Evolutionary conservation across 2,329 filamentous ascomycete genomes (phyloP).

Genomic region (Sporothrix luriei): DNA sequence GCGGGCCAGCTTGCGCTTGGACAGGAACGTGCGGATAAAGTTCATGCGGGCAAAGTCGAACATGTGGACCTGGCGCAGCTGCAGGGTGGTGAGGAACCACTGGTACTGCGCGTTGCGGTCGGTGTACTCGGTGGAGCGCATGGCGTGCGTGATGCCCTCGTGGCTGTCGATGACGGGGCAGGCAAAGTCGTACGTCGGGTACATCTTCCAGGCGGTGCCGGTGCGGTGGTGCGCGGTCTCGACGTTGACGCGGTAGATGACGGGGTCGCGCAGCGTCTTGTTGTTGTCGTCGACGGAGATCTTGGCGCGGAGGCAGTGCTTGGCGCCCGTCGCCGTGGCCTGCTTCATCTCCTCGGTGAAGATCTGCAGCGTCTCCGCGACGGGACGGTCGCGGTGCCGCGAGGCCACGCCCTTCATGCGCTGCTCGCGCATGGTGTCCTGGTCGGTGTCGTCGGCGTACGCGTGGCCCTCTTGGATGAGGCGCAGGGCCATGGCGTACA

Average conservation of each 20-base stretch:
- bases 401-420: conserved; percentile 82
- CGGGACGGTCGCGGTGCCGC: conserved; percentile 72
- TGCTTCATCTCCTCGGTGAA: conserved; percentile 81
- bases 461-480: conserved; percentile 86
- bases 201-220: conserved; percentile 78
- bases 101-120: conserved; percentile 85
- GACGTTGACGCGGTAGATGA: conserved; percentile 84
- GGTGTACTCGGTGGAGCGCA: conserved; percentile 80
- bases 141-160: conserved; percentile 80
- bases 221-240: conserved; percentile 73
- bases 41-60: conserved; percentile 86
- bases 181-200: conserved; percentile 85
- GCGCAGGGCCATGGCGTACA: conserved; percentile 81
- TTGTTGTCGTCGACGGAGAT: conserved; percentile 90
- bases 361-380: conserved; percentile 81
- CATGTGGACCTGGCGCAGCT: conserved; percentile 75
- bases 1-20: conserved; percentile 84
- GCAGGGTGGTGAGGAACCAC: conserved; percentile 77
- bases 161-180: conserved; percentile 79
- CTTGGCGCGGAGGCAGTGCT: conserved; percentile 93
- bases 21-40: conserved; percentile 79
- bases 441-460: conserved; percentile 92
- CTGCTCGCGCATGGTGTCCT: conserved; percentile 83
- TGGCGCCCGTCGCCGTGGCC: conserved; percentile 74
- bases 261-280: conserved; percentile 93